Evolutionary conservation across 2,329 filamentous ascomycete species (phyloP).

Genomic region (Xylariaceae sp.): DNA sequence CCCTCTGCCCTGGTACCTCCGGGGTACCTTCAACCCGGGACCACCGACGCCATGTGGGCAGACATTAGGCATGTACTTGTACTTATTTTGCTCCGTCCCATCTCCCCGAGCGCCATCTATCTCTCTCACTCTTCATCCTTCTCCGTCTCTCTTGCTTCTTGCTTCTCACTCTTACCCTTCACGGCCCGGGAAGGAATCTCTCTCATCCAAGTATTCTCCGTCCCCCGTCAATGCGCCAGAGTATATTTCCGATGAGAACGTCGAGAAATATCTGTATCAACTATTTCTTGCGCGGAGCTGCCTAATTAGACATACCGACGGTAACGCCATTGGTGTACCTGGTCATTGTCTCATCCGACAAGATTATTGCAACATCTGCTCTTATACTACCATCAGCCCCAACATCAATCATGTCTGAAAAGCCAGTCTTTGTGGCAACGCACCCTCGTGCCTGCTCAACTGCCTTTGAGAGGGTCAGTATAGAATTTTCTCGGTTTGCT

Average conservation of each 20-base stretch:
- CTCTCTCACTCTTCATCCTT: too few relatives aligned
- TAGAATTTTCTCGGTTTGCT: not conserved
- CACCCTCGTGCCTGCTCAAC: conserved; percentile 94
- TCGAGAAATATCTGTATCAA: conserved; percentile 16
- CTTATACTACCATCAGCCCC: conserved; percentile 1
- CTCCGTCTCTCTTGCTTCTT: too few relatives aligned
- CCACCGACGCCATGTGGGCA: too few relatives aligned
- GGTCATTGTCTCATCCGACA: conserved; percentile 8
- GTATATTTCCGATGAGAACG: not conserved
- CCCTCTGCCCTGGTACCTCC: too few relatives aligned
- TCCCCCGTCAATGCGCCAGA: not conserved
- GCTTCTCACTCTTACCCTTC: too few relatives aligned
- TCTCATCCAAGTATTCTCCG: not conserved
- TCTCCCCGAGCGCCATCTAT: too few relatives aligned
- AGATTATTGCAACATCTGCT: conserved; percentile 20
- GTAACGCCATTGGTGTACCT: not conserved
- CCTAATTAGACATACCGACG: conserved; percentile 11
- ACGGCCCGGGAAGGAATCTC: too few relatives aligned
- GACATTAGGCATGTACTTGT: too few relatives aligned
- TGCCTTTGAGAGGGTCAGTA: conserved; percentile 82
- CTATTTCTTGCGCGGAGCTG: conserved; percentile 23
- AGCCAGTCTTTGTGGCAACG: conserved; percentile 85
- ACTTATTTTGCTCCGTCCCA: too few relatives aligned
- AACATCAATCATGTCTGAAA: conserved; percentile 56
- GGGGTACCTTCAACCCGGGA: too few relatives aligned